phyloP scores from a whole-genome alignment of 768 basidiomycete genomes.

The Ramaria sp. region DNA sequence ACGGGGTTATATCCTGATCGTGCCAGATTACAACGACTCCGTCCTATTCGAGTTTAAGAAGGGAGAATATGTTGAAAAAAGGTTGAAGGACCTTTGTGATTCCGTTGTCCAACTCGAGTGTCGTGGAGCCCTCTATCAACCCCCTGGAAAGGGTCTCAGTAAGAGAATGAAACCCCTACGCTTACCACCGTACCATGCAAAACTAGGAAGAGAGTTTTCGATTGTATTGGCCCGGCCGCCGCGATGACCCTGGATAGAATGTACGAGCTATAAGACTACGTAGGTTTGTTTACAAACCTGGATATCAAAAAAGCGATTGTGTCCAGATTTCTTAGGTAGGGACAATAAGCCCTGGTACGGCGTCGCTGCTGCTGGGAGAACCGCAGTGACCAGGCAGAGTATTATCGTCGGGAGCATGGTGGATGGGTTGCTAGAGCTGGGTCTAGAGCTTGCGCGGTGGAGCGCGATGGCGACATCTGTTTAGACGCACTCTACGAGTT shows the following conservation, averaged over 20 bases:
- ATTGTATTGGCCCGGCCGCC: conserved; percentile 67
- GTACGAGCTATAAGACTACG: too few species aligned
- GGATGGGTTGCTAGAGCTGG: too few species aligned
- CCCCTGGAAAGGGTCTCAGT: conserved; percentile 34
- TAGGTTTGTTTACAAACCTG: not conserved
- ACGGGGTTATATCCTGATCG: conserved; percentile 50
- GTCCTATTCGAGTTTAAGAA: conserved; percentile 35
- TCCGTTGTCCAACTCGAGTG: conserved; percentile 71
- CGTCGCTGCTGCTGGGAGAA: not conserved
- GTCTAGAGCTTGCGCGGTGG: too few species aligned
- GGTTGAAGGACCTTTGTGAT: conserved; percentile 44
- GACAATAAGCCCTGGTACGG: not conserved
- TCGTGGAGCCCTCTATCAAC: conserved; percentile 63
- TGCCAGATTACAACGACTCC: conserved; percentile 75
- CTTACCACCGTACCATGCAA: conserved; percentile 47
- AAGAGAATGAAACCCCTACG: not conserved
- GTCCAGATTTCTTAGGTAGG: not conserved
- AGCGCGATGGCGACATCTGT: too few species aligned
- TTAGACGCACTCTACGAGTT: too few species aligned
- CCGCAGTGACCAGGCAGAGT: not conserved
- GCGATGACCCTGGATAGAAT: conserved; percentile 45
- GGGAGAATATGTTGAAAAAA: not conserved
- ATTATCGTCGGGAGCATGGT: not conserved
- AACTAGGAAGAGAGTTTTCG: conserved; percentile 63
- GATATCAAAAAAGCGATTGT: not conserved